These are phyloP conservation scores for Bonia amplexicaulis DNA, from an alignment of 176 grass and related monocot species.

Conservation along the genomic window DNA sequence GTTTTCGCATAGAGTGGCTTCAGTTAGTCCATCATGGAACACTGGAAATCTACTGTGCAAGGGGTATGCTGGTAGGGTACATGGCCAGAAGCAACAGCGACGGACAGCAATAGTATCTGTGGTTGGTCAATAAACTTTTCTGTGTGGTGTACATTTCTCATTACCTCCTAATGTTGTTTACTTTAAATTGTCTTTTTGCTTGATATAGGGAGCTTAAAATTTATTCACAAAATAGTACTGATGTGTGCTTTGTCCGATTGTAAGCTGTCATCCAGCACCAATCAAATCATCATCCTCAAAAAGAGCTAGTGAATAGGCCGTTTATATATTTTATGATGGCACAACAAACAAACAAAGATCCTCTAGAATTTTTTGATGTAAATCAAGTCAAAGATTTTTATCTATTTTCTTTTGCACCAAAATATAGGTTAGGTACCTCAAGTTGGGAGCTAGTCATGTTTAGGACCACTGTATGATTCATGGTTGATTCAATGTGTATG, in stretches of 20 bases:
- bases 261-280: neutral
- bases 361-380: neutral
- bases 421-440: neutral
- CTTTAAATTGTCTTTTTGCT: neutral
- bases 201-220: neutral
- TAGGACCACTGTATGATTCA: neutral
- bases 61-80: slow-evolving; percentile 3
- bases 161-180: neutral
- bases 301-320: neutral
- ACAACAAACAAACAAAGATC: neutral
- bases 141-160: neutral
- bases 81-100: neutral
- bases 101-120: slow-evolving; percentile 37
- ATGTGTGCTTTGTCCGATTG: neutral
- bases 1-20: neutral
- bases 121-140: slow-evolving; percentile 40
- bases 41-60: neutral
- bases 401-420: neutral
- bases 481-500: neutral
- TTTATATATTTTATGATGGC: neutral
- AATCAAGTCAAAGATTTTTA: neutral
- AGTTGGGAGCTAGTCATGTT: neutral
- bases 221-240: neutral
- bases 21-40: slow-evolving; percentile 10
- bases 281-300: neutral